Base-by-base conservation (phyloP, 139 green algal species). In the Choricystis sp. region DNA sequence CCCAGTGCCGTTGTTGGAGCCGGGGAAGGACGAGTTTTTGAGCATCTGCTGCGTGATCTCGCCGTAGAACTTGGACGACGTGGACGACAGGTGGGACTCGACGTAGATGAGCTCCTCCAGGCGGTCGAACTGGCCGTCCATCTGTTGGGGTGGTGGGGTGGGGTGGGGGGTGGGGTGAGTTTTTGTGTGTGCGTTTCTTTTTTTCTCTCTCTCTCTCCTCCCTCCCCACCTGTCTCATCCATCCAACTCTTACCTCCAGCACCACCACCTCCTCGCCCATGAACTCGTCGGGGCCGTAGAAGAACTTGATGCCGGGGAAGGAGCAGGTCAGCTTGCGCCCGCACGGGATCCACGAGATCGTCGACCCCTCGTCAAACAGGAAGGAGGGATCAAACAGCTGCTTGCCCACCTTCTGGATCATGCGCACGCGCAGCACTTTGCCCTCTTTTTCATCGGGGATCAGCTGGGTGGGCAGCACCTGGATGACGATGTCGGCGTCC, bases 21-120 rank as follows among this genome's bases (percentile, higher is more conserved):
- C 94, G 2, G 94, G 94, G 88, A 97, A 98, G 63, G 77, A 73
- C 57, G 76, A 77, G 81, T 97, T 94, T 84, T 96, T 97, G 23
- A 99, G 81, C 94, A 99, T 98, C 80, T 98, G 94, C 83, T 99
- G 94, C 1, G 94, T 99, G 72, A 99, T 95, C 87, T 99, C 94
- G 57, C 92, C 86, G 64, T 93, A 93, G 72, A 84, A 84, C 85
- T 98, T 98, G 81, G 92, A 80, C 31, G 64, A 83, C 56, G 94
- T 98, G 89, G 95, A 96, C 76, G 69, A 86, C 30, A 98, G 84
- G 78, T 98, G 92, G 73, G 79, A 91, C 89, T 98, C 94, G 58
- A 99, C 89, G 76, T 99, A 99, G 85, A 99, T 99, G 29, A 99
- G 89, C 88, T 99, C 94, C 86, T 99, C 92, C 52, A 98, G 84